A percentile compares a stretch with the other conserved stretches of the same genome.
Evolutionary conservation across 2,329 filamentous ascomycete species (phyloP).

Genomic region (Apiospora marii): DNA sequence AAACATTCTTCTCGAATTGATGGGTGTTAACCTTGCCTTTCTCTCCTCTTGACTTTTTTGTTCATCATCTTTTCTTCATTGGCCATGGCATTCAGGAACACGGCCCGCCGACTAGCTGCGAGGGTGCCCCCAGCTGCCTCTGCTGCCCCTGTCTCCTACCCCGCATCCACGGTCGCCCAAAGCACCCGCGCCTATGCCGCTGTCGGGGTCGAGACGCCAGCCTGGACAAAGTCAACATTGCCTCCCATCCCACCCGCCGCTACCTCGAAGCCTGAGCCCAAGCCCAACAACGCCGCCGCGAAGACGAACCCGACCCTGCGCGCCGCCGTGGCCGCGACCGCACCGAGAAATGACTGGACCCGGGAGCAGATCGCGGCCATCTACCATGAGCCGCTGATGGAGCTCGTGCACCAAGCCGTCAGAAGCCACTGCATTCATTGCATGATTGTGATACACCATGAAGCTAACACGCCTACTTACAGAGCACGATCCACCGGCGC

Average conservation of each 20-base stretch:
- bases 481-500: constrained; percentile 81
- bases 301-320: constrained; percentile 44
- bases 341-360: constrained; percentile 78
- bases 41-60: background rate
- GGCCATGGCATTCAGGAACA: constrained; percentile 4
- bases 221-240: constrained; percentile 15
- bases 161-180: background rate
- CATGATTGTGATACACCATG: background rate
- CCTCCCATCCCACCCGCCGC: no score
- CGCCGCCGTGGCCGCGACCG: constrained; percentile 65
- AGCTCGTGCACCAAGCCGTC: constrained; percentile 78
- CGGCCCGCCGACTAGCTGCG: background rate
- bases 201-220: background rate
- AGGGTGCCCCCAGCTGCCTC: background rate
- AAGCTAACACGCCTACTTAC: constrained; percentile 27
- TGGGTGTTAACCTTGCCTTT: background rate
- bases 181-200: constrained; percentile 21
- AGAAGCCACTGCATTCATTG: constrained; percentile 44
- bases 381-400: constrained; percentile 83
- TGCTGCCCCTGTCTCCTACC: background rate
- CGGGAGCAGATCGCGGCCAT: constrained; percentile 82
- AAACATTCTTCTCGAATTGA: background rate
- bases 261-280: background rate
- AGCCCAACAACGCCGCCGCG: background rate
- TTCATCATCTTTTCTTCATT: background rate